Conservation (phyloP, 1,284 basidiomycete species). For the Somion occarium region DNA sequence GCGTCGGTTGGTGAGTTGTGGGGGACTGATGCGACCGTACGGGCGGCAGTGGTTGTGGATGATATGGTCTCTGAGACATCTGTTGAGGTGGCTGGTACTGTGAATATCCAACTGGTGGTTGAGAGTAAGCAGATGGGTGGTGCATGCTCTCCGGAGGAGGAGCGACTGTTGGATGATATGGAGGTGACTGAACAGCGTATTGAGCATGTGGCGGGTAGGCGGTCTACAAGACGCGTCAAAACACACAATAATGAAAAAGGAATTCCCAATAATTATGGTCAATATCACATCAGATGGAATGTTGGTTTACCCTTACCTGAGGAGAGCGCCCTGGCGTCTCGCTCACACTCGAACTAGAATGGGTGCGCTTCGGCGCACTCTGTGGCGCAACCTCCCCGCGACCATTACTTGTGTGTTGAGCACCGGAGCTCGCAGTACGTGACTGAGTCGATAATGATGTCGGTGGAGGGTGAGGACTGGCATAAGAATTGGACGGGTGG, state of each 20-base stretch:
- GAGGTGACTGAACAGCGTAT: not conserved
- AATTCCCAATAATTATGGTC: not conserved
- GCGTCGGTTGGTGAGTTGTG: not conserved
- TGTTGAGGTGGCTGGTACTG: not conserved
- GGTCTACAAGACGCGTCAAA: constrained; percentile 14
- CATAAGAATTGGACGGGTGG: constrained; percentile 14
- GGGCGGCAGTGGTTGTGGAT: not conserved
- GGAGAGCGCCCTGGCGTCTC: constrained; percentile 31
- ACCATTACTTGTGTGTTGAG: constrained; percentile 12
- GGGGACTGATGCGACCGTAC: not conserved
- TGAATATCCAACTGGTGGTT: not conserved
- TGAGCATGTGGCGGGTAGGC: constrained; percentile 18
- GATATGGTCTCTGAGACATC: not conserved
- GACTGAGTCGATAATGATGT: not conserved
- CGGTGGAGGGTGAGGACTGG: constrained; percentile 7
- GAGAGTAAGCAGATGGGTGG: not conserved
- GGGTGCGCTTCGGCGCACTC: constrained; percentile 24
- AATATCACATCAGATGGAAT: not conserved
- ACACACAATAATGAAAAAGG: not conserved
- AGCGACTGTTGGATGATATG: constrained; percentile 20
- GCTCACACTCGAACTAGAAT: constrained; percentile 27
- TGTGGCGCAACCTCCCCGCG: constrained; percentile 22
- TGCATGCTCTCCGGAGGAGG: constrained; percentile 2
- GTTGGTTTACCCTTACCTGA: constrained; percentile 27
- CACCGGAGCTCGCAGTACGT: constrained; percentile 1